Base-by-base conservation (phyloP, 108 stramenopile genomes). In the Cyclostephanos tholiformis region DNA sequence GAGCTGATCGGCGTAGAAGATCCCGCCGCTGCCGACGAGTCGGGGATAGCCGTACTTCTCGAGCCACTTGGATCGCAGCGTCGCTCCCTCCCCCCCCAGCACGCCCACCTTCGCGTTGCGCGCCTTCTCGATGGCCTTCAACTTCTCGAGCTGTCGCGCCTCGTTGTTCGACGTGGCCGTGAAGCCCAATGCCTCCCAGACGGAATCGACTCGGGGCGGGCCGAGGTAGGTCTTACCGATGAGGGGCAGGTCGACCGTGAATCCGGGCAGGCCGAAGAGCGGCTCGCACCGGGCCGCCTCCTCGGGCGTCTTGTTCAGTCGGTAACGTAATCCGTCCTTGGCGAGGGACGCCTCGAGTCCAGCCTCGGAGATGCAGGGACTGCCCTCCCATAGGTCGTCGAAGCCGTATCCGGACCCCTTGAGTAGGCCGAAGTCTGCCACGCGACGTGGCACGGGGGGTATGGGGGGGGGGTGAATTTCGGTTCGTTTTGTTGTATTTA, bases 1-100 rank as follows among this genome's bases (percentile, higher is more conserved):
- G 26, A 94, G 82, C 76, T 94, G 93, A 82, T 94, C 93, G 52
- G 89, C 88, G 59, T 94, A 94, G 77, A 94, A 94, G 71, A 94
- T 94, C 75, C 93, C 93, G 74, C 93, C 93, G 55, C 81, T 85
- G 72, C 93, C 93, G 23, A 94, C 92, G 11, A 94, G 79, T 59
- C 92, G 89, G 51, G 92, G 92, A 85, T 94, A 94, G 48, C 92
- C 92, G 73, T 94, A 94, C 73, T 94, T 94, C 30, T 94, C 86
- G 29, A 94, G 83, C 93, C 93, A 94, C 70, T 91, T 84, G 59
- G 72, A 80, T 63, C 93, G 89, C 53, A 88, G 69, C 30, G 80
- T 82, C 6, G 88, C 88, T 59, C 93, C 93, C 53, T 83, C 82
- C 65, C 90, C 93, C 50, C 80, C 77, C 22, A 76, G 69, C 20